These are phyloP conservation scores for Phialemonium atrogriseum DNA, from an alignment of 2,329 filamentous ascomycete genomes.

Conservation along the genomic window DNA sequence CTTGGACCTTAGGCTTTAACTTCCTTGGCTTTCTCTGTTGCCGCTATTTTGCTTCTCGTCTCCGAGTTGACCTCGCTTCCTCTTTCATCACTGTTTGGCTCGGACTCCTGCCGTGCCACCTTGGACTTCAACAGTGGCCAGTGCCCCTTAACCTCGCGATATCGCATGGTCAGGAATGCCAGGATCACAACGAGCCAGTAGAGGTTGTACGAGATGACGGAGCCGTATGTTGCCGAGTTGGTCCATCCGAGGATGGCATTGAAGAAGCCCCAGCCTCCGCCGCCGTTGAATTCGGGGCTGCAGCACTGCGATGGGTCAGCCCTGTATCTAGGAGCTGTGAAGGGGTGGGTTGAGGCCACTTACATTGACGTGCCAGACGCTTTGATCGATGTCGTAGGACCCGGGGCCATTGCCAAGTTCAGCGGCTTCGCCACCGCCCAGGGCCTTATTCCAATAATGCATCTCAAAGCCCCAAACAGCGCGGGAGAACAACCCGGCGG, in stretches of 20 bases:
- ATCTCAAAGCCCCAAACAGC: conserved; percentile 65
- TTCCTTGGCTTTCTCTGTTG: conserved; percentile 4
- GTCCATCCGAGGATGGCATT: conserved; percentile 81
- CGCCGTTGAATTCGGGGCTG: conserved; percentile 62
- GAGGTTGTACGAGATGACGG: conserved; percentile 77
- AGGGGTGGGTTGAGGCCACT: conserved; percentile 17
- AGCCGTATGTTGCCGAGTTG: conserved; percentile 82
- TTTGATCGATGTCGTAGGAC: conserved; percentile 67
- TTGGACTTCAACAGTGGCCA: conserved; percentile 33
- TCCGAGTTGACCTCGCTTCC: conserved; percentile 2
- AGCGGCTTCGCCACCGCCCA: conserved; percentile 42
- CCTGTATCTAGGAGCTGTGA: too few species aligned
- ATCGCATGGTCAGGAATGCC: conserved; percentile 57
- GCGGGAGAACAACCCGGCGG: conserved; percentile 70
- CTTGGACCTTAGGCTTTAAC: neutral
- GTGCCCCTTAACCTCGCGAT: conserved; percentile 50
- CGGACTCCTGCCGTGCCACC: neutral
- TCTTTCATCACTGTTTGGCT: conserved; percentile 1
- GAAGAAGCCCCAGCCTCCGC: conserved; percentile 79
- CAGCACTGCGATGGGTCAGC: conserved; percentile 55
- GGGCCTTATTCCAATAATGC: conserved; percentile 53
- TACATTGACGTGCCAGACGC: conserved; percentile 76
- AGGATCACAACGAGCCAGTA: conserved; percentile 73
- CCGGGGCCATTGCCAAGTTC: conserved; percentile 52
- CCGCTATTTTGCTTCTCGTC: neutral